Evolutionary conservation across 164 flowering plant species (phyloP).

Genomic region (Macadamia integrifolia): DNA sequence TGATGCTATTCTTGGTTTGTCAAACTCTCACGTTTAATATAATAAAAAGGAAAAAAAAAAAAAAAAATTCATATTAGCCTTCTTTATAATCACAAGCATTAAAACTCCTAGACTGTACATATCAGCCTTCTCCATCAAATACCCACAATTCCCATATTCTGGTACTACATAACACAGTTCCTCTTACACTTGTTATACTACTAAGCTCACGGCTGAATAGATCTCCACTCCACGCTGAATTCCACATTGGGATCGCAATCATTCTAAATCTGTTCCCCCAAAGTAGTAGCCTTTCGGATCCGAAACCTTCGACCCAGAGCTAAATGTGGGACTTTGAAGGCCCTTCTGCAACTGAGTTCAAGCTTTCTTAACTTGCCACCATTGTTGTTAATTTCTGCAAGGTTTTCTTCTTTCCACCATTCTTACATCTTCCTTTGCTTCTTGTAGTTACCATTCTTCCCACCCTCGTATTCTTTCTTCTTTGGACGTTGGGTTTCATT

Average conservation of each 20-base stretch:
- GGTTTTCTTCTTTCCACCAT: slow-evolving; percentile 97
- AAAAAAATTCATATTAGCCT: slow-evolving; percentile 54
- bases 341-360: slow-evolving; percentile 43
- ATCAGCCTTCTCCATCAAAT: slow-evolving; percentile 89
- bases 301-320: slow-evolving; percentile 34
- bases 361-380: slow-evolving; percentile 36
- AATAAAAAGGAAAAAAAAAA: too few species aligned
- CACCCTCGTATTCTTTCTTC: not conserved
- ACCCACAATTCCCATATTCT: slow-evolving; percentile 81
- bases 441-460: slow-evolving; percentile 18
- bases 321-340: slow-evolving; percentile 46
- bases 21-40: too few species aligned
- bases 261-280: slow-evolving; percentile 20
- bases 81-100: too few species aligned
- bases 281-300: slow-evolving; percentile 26
- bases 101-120: slow-evolving; percentile 92
- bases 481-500: slow-evolving; percentile 22
- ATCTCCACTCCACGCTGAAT: slow-evolving; percentile 95
- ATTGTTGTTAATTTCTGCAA: slow-evolving; percentile 63
- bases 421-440: slow-evolving; percentile 83
- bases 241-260: slow-evolving; percentile 36
- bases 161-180: slow-evolving; percentile 98
- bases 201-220: slow-evolving; percentile 90
- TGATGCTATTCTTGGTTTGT: too few species aligned
- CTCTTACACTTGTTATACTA: slow-evolving; percentile 99